Base-by-base conservation (phyloP, 345 rosid species). In the Excoecaria agallocha region DNA sequence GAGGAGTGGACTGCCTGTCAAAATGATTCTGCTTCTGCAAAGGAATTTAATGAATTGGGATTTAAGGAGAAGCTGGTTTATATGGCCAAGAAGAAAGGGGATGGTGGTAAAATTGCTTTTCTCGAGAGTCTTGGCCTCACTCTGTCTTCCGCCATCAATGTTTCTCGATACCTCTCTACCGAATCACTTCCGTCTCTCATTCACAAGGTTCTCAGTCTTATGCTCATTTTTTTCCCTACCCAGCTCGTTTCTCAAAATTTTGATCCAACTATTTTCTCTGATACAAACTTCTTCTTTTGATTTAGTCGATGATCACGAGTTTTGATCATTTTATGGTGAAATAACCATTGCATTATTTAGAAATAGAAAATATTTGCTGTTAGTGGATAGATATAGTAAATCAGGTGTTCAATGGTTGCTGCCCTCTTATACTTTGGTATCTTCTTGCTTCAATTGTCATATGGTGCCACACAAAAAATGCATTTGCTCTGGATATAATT, bases 81-180 rank as follows among this genome's bases (percentile, higher is more conserved):
- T 60, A 80, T 90, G 89, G 93, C 89, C 46, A 92, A 82, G 82
- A 85, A 89, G 80, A 94, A 89, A 60, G 94, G 94, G 55, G 92
- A 89, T 79, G 76, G 79, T 72, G 97, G 97, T 2, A 92, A 88
- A 75, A 88, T 88, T 68, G 90, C 98, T 15, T 90, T 92, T 78
- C 83, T 90, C 76, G 97, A 94, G 89, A 92, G 95, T 81, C 61
- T 87, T 48, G 98, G 98, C 3, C 79, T 92, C 66, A 80, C 82
- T 78, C 82, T 92, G 70, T 83, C 92, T 68, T 90, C 97, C 61
- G 87, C 98, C 5, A 87, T 84, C 86, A 79, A 82, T 76, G 85
- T 87, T 70, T 89, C 98, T 46, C 93, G 95, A 24, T 87, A 87
- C 80, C 78, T 91, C 60, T 83, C 92, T 7, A 74, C 84, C 12